These are phyloP conservation scores for Lathyrus sativus DNA, from an alignment of 306 rosid genomes.

Conservation along the genomic window DNA sequence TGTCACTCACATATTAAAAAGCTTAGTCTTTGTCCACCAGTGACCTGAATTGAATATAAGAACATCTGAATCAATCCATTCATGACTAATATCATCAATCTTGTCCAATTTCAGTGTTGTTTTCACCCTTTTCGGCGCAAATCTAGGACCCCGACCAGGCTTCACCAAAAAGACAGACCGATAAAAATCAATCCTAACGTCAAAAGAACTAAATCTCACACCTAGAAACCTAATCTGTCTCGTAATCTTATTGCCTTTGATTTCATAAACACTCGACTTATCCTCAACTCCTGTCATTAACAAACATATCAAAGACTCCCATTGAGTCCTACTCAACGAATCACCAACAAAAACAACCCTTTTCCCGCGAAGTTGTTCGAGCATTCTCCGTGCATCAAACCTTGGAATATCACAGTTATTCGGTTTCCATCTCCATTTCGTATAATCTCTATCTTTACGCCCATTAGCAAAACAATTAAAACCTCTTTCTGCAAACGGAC, in stretches of 20 bases:
- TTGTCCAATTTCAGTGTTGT: slow-evolving; percentile 65
- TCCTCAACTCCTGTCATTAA: slow-evolving; percentile 82
- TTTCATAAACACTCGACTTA: slow-evolving; percentile 73
- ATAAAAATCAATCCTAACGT: slow-evolving; percentile 75
- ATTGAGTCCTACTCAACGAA: slow-evolving; percentile 88
- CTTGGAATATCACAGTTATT: slow-evolving; percentile 71
- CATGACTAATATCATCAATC: slow-evolving; percentile 72
- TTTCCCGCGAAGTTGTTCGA: slow-evolving; percentile 76
- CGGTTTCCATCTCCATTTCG: slow-evolving; percentile 91
- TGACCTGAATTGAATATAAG: slow-evolving; percentile 86
- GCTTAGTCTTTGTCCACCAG: slow-evolving; percentile 88
- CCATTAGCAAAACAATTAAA: slow-evolving; percentile 84
- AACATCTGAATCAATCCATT: slow-evolving; percentile 87
- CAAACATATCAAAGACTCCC: slow-evolving; percentile 91
- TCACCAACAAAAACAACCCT: slow-evolving; percentile 87
- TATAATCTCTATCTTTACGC: slow-evolving; percentile 61
- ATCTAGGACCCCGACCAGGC: slow-evolving; percentile 54
- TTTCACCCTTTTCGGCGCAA: slow-evolving; percentile 74
- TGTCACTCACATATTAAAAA: slow-evolving; percentile 74
- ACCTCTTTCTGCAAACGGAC: slow-evolving; percentile 79
- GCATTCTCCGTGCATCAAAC: slow-evolving; percentile 52
- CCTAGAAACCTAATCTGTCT: slow-evolving; percentile 71
- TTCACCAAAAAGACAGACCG: slow-evolving; percentile 77
- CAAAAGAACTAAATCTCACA: slow-evolving; percentile 55
- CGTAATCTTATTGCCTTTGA: slow-evolving; percentile 70